Evolutionary conservation across 2,329 filamentous ascomycete species (phyloP).

Genomic region (Paramyrothecium sp.): DNA sequence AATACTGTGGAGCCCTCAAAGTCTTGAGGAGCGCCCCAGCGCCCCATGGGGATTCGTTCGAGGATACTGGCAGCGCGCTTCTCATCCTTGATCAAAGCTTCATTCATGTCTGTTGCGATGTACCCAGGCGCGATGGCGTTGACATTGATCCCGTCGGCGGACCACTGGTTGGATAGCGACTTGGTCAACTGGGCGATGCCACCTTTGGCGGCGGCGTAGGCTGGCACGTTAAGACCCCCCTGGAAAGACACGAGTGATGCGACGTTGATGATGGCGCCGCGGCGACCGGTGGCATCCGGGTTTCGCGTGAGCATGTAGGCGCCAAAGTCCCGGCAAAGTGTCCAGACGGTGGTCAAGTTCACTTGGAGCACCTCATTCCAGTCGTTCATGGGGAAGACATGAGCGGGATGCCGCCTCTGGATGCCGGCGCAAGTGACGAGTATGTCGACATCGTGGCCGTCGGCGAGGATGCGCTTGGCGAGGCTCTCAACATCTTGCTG

Average conservation of each 20-base stretch:
- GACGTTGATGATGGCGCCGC: slow-evolving; percentile 73
- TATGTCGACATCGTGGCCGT: slow-evolving; percentile 45
- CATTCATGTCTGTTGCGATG: slow-evolving; percentile 83
- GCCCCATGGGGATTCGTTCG: slow-evolving; percentile 71
- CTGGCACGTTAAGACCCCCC: slow-evolving; percentile 78
- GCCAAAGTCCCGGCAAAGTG: slow-evolving; percentile 67
- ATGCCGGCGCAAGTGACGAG: slow-evolving; percentile 69
- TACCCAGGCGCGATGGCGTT: slow-evolving; percentile 84
- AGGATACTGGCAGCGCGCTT: slow-evolving; percentile 67
- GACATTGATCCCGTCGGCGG: slow-evolving; percentile 67
- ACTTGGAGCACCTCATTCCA: slow-evolving; percentile 71
- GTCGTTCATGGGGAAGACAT: slow-evolving; percentile 61
- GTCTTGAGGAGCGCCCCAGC: slow-evolving; percentile 77
- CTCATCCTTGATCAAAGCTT: slow-evolving; percentile 67
- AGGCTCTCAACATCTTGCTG: slow-evolving; percentile 14
- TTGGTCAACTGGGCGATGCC: slow-evolving; percentile 78
- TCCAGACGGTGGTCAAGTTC: slow-evolving; percentile 75
- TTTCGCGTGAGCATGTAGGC: slow-evolving; percentile 66
- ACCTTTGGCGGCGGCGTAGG: slow-evolving; percentile 77
- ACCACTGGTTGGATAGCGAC: slow-evolving; percentile 77
- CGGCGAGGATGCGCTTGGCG: slow-evolving; percentile 10
- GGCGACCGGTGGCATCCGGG: slow-evolving; percentile 41
- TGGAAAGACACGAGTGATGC: slow-evolving; percentile 76
- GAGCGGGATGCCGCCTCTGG: slow-evolving; percentile 60
- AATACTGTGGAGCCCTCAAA: slow-evolving; percentile 76